Percentiles rank a stretch among this genome's conserved stretches.
Evolutionary conservation across 2,329 filamentous ascomycete genomes (phyloP).

Genomic region (Xylariaceae sp.): DNA sequence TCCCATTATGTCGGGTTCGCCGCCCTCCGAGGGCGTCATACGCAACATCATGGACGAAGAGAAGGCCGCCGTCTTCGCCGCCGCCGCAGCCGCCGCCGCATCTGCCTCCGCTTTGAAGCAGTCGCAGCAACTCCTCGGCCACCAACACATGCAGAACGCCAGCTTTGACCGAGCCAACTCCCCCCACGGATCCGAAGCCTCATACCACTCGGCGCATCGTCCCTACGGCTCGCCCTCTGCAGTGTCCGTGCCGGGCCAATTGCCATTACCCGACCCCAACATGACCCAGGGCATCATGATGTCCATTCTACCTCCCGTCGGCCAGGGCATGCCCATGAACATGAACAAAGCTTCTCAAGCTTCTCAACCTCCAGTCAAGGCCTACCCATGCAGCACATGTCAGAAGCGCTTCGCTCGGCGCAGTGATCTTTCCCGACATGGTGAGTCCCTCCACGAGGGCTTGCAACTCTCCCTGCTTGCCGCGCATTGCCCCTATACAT

Average conservation of each 20-base stretch:
- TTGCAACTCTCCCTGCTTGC: neutral
- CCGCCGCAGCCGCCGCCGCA: slow-evolving; percentile 24
- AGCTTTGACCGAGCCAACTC: slow-evolving; percentile 51
- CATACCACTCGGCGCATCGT: slow-evolving; percentile 48
- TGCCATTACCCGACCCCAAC: slow-evolving; percentile 39
- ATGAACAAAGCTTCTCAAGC: slow-evolving; percentile 38
- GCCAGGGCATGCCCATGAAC: slow-evolving; percentile 33
- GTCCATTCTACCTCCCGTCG: slow-evolving; percentile 36
- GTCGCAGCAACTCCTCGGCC: slow-evolving; percentile 20
- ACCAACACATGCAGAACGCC: slow-evolving; percentile 27
- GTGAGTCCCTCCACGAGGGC: slow-evolving; percentile 48
- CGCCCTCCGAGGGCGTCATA: slow-evolving; percentile 32
- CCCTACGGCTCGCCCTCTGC: slow-evolving; percentile 50
- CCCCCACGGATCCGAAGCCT: slow-evolving; percentile 56
- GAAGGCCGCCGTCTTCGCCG: slow-evolving; percentile 26
- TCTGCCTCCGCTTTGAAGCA: slow-evolving; percentile 23
- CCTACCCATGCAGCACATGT: slow-evolving; percentile 86
- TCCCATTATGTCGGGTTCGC: slow-evolving; percentile 31
- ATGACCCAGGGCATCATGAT: slow-evolving; percentile 38
- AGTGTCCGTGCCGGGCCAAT: slow-evolving; percentile 50
- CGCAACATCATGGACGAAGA: slow-evolving; percentile 32
- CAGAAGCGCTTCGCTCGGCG: slow-evolving; percentile 86
- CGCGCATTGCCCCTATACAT: neutral
- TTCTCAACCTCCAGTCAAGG: slow-evolving; percentile 47
- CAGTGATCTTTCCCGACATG: slow-evolving; percentile 90